Percentiles rank a stretch among this genome's conserved stretches.
Conservation (phyloP, 495 filamentous ascomycete species). For the Annulohypoxylon stygium region DNA sequence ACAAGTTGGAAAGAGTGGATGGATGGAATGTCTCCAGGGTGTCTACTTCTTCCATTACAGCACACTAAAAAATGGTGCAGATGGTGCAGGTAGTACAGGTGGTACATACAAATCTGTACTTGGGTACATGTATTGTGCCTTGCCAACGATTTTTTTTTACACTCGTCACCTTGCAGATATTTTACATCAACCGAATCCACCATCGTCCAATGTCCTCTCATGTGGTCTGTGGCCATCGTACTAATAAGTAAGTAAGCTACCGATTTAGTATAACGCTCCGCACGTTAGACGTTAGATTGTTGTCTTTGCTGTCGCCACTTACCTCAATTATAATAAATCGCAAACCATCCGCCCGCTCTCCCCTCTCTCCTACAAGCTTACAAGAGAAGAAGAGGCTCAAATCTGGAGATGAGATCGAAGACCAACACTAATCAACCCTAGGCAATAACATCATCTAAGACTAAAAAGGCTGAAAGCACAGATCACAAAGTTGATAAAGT, state of each 20-base stretch:
- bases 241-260: conserved; percentile 16
- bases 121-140: conserved; percentile 11
- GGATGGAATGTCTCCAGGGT: neutral
- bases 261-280: conserved; percentile 11
- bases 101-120: neutral
- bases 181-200: conserved; percentile 32
- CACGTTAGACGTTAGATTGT: neutral
- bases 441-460: neutral
- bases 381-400: neutral
- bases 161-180: conserved; percentile 37
- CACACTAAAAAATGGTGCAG: neutral
- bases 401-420: conserved; percentile 9
- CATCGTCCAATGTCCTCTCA: conserved; percentile 6
- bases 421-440: neutral
- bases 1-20: conserved; percentile 8
- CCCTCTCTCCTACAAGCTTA: neutral
- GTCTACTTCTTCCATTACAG: neutral
- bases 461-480: conserved; percentile 34
- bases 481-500: neutral
- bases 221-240: neutral
- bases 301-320: neutral
- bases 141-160: conserved; percentile 10
- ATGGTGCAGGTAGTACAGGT: neutral
- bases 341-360: neutral
- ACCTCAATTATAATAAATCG: conserved; percentile 3